A percentile compares a stretch with the other conserved stretches of the same genome.
phyloP scores from a whole-genome alignment of 2,329 filamentous ascomycete genomes.

The Passalora sequoiae region DNA sequence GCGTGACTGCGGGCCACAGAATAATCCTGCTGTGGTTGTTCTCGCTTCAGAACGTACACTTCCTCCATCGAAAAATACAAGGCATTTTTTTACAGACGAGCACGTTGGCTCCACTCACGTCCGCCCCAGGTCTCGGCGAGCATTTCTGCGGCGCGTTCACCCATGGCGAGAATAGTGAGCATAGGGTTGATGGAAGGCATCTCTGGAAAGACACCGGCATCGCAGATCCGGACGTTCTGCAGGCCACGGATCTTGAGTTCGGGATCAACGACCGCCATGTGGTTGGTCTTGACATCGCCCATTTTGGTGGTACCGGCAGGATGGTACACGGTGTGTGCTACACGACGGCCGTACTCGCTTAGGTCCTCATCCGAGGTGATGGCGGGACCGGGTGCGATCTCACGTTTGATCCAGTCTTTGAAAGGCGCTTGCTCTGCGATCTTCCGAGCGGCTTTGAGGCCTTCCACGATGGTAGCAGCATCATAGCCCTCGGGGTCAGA shows the following conservation, averaged over 20 bases:
- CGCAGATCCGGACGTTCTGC: slow-evolving; percentile 70
- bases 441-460: slow-evolving; percentile 70
- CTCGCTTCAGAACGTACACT: slow-evolving; percentile 8
- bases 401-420: slow-evolving; percentile 74
- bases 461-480: slow-evolving; percentile 71
- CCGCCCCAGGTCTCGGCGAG: slow-evolving; percentile 67
- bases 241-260: slow-evolving; percentile 68
- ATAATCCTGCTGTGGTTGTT: slow-evolving; percentile 5
- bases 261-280: slow-evolving; percentile 73
- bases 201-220: slow-evolving; percentile 82
- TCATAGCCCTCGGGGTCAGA: slow-evolving; percentile 82
- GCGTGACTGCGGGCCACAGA: slow-evolving; percentile 5
- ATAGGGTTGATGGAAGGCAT: slow-evolving; percentile 87
- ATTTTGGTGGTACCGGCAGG: slow-evolving; percentile 87
- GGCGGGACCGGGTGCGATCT: slow-evolving; percentile 70
- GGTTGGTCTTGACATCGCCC: slow-evolving; percentile 66
- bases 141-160: slow-evolving; percentile 78
- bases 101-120: slow-evolving; percentile 40
- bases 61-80: background rate
- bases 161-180: slow-evolving; percentile 79
- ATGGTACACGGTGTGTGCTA: slow-evolving; percentile 85
- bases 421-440: slow-evolving; percentile 72
- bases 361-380: slow-evolving; percentile 74
- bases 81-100: slow-evolving; percentile 44
- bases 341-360: slow-evolving; percentile 72